Evolutionary conservation across 2,329 filamentous ascomycete species (phyloP).

Genomic region (Corynespora cassiicola): DNA sequence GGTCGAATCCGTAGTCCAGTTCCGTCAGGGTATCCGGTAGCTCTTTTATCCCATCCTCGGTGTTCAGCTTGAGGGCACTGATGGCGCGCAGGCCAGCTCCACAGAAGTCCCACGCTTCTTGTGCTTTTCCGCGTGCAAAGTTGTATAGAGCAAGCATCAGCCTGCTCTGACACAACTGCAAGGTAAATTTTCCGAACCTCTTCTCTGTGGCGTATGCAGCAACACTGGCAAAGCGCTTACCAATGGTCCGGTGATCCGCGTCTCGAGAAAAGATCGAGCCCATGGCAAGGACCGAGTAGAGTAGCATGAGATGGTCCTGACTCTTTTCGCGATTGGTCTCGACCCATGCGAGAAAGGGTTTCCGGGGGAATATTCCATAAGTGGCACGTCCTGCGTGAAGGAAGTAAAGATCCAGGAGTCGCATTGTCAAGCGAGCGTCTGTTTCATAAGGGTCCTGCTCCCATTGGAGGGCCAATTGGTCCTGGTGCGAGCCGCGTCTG

Average conservation of each 20-base stretch:
- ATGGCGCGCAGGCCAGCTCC: conserved; percentile 68
- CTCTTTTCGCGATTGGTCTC: conserved; percentile 56
- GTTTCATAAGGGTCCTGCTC: conserved; percentile 61
- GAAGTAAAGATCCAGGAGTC: conserved; percentile 65
- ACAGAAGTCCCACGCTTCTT: conserved; percentile 68
- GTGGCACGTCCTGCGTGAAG: conserved; percentile 61
- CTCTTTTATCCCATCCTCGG: conserved; percentile 60
- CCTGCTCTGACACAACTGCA: conserved; percentile 72
- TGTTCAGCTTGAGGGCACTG: conserved; percentile 66
- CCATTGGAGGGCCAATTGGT: conserved; percentile 49
- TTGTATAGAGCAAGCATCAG: conserved; percentile 73
- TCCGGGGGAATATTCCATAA: conserved; percentile 63
- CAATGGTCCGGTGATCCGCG: conserved; percentile 51
- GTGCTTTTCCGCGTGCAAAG: conserved; percentile 65
- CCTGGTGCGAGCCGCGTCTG: conserved; percentile 39
- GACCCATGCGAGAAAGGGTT: conserved; percentile 63
- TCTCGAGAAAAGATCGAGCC: conserved; percentile 62
- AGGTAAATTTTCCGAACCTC: conserved; percentile 58
- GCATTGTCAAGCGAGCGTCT: conserved; percentile 57
- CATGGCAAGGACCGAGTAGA: conserved; percentile 66
- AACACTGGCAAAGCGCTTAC: conserved; percentile 59
- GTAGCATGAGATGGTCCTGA: conserved; percentile 63
- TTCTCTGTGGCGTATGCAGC: conserved; percentile 64
- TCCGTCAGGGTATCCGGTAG: conserved; percentile 52
- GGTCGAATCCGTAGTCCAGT: conserved; percentile 65